Evolutionary conservation across 1,284 basidiomycete genomes (phyloP), one percentile per base, ranked within the genome.

Genomic region (Coniferiporia weirii): DNA sequence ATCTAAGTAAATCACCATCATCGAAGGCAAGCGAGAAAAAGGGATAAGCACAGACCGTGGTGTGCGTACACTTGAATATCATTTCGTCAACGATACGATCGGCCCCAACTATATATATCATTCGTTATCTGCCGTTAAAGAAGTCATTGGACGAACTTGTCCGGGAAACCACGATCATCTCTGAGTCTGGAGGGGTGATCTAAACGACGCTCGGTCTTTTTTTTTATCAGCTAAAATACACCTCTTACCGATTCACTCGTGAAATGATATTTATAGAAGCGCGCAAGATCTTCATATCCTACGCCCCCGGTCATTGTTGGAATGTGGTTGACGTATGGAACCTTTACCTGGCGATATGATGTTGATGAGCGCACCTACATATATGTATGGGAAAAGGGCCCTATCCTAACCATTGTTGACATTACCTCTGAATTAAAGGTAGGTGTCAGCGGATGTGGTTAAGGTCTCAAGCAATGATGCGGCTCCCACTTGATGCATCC

Each of bases 201-300:
- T 76, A 57, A 7, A 6, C n/a, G 36, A 32, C 45, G 54, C 20
- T 52, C n/a, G 13, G 36, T 22, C 0, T 46, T 35, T 2, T 20
- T 20, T 15, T 27, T 35, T 12, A 15, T 9, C 5, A 46, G 51
- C 17, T 35, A 35, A 34, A 46, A 27, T n/a, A 34, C 22, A 45
- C 17, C 27, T 19, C 63, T 38, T 52, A 71, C 67, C 57, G 68
- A 64, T 17, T 73, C 72, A 56, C 63, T 65, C 43, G 74, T 78
- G 61, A 78, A 78, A 65, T 78, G 76, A 60, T 77, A 72, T 72
- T 76, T 77, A 65, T 78, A 79, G 63, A 79, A 78, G 34, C 77
- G 72, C 8, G 72, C 69, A 13, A 77, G 65, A 4, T 79, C 71
- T 20, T 73, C 66, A 51, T 70, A 70, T 3, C 74, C 76, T 34